Evolutionary conservation across 768 basidiomycete species (phyloP), one percentile per base, ranked within the genome.

Genomic region (Mycena amicta): DNA sequence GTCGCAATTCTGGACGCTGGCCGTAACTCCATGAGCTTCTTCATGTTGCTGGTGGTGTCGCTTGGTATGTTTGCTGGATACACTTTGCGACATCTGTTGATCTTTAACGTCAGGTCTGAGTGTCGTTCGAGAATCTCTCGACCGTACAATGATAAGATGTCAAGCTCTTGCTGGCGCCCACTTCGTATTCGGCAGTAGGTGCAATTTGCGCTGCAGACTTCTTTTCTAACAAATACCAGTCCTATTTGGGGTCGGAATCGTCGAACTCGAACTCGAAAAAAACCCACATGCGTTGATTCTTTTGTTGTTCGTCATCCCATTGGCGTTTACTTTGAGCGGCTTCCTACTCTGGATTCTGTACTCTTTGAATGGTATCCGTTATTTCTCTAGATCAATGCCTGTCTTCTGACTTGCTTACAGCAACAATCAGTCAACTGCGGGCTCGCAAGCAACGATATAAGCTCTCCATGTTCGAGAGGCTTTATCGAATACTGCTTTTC

Each of bases 331-430:
- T 1, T 80, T 99, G n/a, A 96, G 94, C 56, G 88, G 89, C 1
- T 99, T 98, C 80, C 81, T 99, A 25, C 81, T 96, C 62, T 98
- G 96, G 96, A 98, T 96, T 52, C 84, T 96, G 76, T 89, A 95
- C 70, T 84, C 91, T 12, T 77, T 97, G 50, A 95, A 93, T 67
- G 88, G 93, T 93, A 61, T 27, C 80, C 33, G 18, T 8, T 8
- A 37, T 53, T 16, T 29, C 39, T 50, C n/a, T 41, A 47, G 23
- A n/a, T n/a, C n/a, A n/a, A n/a, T n/a, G n/a, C n/a, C n/a, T n/a
- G n/a, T 18, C 5, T 56, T 27, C 2, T 46, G 31, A 12, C 18
- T 39, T 64, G 43, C 40, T 37, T 49, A 50, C 71, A 92, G 93
- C 88, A 13, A 99, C 97, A 0, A 95, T 97, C 70, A 74, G 82